Conservation (phyloP, 2,329 filamentous ascomycete species). For the Epichloe glyceriae region DNA sequence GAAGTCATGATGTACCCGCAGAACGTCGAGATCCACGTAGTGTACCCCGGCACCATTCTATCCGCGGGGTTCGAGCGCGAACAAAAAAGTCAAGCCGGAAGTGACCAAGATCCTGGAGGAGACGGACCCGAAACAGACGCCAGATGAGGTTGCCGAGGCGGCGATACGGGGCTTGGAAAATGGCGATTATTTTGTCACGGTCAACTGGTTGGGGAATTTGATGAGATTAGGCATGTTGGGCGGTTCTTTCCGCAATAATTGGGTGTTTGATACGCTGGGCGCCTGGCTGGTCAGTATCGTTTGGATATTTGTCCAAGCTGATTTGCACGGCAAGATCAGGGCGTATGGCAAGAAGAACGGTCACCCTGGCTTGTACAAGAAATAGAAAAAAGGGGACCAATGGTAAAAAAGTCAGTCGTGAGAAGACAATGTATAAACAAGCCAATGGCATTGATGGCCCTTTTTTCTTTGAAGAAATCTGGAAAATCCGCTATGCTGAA, state of each 20-base stretch:
- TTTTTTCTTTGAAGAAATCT: background rate
- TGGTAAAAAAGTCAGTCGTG: background rate
- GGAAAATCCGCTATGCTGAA: constrained; percentile 1
- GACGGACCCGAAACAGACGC: constrained; percentile 65
- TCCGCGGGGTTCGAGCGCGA: constrained; percentile 65
- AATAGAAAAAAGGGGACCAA: constrained; percentile 12
- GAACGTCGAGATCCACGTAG: constrained; percentile 65
- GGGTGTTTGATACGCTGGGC: constrained; percentile 45
- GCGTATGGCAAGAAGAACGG: constrained; percentile 45
- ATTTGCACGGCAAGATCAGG: constrained; percentile 44
- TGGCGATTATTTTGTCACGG: constrained; percentile 69
- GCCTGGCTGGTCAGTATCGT: constrained; percentile 39
- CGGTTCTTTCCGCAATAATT: constrained; percentile 43
- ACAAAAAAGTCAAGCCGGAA: constrained; percentile 62
- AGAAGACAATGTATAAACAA: background rate
- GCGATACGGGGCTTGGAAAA: constrained; percentile 64
- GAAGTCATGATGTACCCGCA: constrained; percentile 81
- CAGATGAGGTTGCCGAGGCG: constrained; percentile 60
- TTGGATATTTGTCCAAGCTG: constrained; percentile 44
- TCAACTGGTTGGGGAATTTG: constrained; percentile 56
- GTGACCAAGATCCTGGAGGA: constrained; percentile 71
- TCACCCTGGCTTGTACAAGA: constrained; percentile 38
- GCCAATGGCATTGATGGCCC: background rate
- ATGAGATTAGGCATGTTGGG: constrained; percentile 53
- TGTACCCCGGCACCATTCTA: constrained; percentile 75